phyloP scores from a whole-genome alignment of 202 grass and related monocot species.

The Panicum virgatum region DNA sequence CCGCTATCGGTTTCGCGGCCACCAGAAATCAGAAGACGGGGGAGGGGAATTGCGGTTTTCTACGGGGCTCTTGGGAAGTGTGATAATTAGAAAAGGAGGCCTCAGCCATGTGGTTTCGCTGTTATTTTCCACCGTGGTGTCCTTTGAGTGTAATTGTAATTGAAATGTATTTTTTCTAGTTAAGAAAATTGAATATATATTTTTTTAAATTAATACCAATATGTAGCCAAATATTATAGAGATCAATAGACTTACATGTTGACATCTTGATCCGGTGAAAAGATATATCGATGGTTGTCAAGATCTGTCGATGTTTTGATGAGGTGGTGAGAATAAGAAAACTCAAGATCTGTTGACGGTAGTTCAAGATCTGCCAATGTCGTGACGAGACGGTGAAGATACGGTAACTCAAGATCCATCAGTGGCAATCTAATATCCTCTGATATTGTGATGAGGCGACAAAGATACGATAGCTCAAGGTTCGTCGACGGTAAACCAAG shows the following conservation, averaged over 20 bases:
- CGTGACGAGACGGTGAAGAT: no score
- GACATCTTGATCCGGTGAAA: neutral
- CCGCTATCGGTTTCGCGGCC: slow-evolving; percentile 28
- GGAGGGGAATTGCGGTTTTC: slow-evolving; percentile 4
- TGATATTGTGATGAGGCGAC: fast-evolving
- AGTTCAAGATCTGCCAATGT: neutral
- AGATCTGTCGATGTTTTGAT: no score
- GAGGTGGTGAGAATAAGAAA: neutral
- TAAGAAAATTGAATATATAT: neutral
- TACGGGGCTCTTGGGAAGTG: neutral
- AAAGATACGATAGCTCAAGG: neutral
- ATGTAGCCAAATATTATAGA: neutral
- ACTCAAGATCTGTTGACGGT: no score
- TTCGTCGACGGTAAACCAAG: neutral
- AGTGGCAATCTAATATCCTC: neutral
- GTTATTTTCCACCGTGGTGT: neutral
- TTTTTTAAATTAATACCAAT: neutral
- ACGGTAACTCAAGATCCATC: no score
- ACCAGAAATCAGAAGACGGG: slow-evolving; percentile 17
- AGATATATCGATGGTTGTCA: no score
- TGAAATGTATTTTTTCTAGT: neutral
- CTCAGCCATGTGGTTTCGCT: neutral
- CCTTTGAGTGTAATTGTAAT: no score
- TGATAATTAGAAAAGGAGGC: neutral
- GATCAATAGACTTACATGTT: neutral